Percentiles rank a stretch among this genome's conserved stretches.
Evolutionary conservation across 192 early-diverging fungal genomes (phyloP).

Genomic region (Backusella sp.): DNA sequence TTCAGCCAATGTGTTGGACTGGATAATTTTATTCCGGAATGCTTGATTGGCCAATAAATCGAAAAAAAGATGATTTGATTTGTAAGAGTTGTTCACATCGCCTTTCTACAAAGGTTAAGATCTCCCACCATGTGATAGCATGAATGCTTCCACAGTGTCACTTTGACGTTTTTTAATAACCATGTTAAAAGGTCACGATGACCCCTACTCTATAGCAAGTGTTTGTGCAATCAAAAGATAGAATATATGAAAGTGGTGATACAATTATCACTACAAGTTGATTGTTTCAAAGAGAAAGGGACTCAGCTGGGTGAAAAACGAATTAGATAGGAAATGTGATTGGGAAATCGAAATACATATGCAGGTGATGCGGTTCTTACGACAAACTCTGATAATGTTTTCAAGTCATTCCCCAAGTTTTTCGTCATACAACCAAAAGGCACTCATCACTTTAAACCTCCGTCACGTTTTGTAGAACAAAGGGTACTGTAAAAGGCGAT

Average conservation of each 20-base stretch:
- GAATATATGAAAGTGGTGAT: neutral
- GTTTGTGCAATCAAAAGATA: neutral
- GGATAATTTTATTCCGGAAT: neutral
- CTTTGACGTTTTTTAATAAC: neutral
- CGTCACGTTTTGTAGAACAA: slow-evolving; percentile 4
- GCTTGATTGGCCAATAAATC: neutral
- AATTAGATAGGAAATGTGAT: slow-evolving; percentile 1
- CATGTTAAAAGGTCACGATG: neutral
- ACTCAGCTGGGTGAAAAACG: neutral
- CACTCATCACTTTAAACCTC: neutral
- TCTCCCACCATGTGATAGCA: neutral
- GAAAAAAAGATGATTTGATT: neutral
- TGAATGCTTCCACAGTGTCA: neutral
- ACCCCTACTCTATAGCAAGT: neutral
- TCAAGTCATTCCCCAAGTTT: neutral
- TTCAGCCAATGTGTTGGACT: neutral
- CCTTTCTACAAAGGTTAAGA: neutral
- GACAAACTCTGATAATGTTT: neutral
- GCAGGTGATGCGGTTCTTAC: neutral
- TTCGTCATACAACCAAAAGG: neutral
- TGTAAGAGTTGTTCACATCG: neutral
- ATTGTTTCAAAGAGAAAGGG: neutral
- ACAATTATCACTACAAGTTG: neutral
- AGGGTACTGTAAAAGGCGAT: neutral
- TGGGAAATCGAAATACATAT: neutral